Evolutionary conservation across 129 eudicot genomes (phyloP).

Genomic region (Flaveria linearis): DNA sequence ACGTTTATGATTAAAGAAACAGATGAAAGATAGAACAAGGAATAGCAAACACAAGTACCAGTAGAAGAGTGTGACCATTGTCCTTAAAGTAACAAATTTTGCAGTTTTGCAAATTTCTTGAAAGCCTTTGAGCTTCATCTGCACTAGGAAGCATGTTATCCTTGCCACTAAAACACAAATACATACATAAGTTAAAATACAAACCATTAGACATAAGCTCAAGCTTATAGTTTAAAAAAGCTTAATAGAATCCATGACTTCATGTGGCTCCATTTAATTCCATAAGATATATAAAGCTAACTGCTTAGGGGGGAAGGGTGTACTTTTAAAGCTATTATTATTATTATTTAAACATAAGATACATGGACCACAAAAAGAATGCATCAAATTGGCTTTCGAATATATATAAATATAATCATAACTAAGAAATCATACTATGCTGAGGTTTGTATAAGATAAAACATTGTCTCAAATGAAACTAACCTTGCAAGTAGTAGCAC

Average conservation of each 20-base stretch:
- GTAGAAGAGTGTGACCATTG: constrained; percentile 71
- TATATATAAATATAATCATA: no score
- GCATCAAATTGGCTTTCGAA: neutral
- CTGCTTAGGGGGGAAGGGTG: neutral
- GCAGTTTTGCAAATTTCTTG: constrained; percentile 56
- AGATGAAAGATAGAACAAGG: neutral
- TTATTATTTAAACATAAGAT: no score
- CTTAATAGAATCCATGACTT: neutral
- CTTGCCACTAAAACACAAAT: constrained; percentile 64
- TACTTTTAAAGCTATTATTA: no score
- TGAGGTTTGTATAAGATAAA: neutral
- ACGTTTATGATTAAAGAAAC: neutral
- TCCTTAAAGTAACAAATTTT: constrained; percentile 59
- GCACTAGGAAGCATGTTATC: constrained; percentile 77
- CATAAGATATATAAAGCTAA: neutral
- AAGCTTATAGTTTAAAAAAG: neutral
- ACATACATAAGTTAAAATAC: neutral
- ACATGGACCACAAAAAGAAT: constrained; percentile 13
- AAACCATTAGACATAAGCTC: constrained; percentile 1
- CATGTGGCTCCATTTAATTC: neutral
- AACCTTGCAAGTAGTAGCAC: constrained; percentile 88
- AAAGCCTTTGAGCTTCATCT: constrained; percentile 78
- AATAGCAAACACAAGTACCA: constrained; percentile 49
- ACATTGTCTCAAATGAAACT: constrained; percentile 16
- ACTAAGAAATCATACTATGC: neutral